phyloP scores from a whole-genome alignment of 257 asterid species.

The Echites panduratus region DNA sequence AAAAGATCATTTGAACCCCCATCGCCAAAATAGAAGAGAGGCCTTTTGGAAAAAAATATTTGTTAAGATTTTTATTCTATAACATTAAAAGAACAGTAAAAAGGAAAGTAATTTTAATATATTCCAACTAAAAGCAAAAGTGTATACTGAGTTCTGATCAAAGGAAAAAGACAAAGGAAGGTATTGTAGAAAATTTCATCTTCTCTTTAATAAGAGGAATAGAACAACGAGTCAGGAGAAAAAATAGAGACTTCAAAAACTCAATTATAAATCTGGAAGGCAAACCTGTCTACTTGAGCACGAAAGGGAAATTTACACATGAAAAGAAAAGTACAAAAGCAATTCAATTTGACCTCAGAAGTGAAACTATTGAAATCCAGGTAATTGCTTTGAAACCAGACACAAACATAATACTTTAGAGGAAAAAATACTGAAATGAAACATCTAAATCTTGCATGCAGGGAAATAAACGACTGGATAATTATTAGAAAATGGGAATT shows the following conservation, averaged over 20 bases:
- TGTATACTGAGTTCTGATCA: neutral
- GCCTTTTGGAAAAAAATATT: neutral
- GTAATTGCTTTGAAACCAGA: neutral
- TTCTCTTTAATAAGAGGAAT: neutral
- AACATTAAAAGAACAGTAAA: neutral
- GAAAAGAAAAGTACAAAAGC: neutral
- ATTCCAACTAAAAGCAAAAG: neutral
- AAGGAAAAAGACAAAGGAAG: neutral
- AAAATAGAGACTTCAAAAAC: too few relatives aligned
- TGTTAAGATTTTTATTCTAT: neutral
- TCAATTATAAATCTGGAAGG: neutral
- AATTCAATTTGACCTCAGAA: neutral
- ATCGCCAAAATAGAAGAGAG: neutral
- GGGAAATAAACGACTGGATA: neutral
- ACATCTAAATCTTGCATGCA: neutral
- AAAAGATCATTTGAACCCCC: too few relatives aligned
- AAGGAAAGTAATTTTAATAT: neutral
- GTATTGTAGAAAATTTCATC: neutral
- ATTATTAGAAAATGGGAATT: neutral
- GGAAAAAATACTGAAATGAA: neutral
- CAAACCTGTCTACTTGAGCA: neutral
- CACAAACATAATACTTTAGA: neutral
- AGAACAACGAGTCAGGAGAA: too few relatives aligned
- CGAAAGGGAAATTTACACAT: neutral
- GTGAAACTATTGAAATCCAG: neutral